These are phyloP conservation scores for Amanita thiersii DNA, from an alignment of 768 basidiomycete genomes.

Conservation along the genomic window DNA sequence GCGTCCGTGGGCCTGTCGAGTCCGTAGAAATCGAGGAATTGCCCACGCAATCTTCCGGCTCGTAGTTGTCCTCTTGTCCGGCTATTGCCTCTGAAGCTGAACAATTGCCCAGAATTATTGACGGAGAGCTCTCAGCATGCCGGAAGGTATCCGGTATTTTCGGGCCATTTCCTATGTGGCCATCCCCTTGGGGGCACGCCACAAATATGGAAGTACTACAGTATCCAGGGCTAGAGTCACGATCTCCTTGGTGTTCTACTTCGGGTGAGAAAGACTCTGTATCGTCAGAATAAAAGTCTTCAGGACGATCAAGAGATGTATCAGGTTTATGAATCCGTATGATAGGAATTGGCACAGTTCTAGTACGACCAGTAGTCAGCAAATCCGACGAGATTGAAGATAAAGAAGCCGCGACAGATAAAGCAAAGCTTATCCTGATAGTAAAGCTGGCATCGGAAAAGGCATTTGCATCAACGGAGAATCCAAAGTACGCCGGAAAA, in stretches of 20 bases:
- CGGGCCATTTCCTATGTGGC: too few relatives aligned
- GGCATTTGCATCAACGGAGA: constrained; percentile 13
- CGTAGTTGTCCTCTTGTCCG: not conserved
- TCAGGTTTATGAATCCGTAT: too few relatives aligned
- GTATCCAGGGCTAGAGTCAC: too few relatives aligned
- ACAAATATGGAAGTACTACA: too few relatives aligned
- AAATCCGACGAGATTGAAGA: not conserved
- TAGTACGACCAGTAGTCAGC: not conserved
- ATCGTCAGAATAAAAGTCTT: too few relatives aligned
- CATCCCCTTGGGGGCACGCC: too few relatives aligned
- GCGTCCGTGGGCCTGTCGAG: constrained; percentile 13
- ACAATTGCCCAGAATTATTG: constrained; percentile 2
- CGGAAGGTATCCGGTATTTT: too few relatives aligned
- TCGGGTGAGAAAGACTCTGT: too few relatives aligned
- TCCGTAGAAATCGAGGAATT: constrained; percentile 14
- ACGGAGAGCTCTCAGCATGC: constrained; percentile 3
- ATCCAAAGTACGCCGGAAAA: constrained; percentile 13
- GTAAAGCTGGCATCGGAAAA: constrained; percentile 2
- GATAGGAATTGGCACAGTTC: not conserved
- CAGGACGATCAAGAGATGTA: too few relatives aligned
- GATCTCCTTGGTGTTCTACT: too few relatives aligned
- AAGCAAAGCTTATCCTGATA: not conserved
- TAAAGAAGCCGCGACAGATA: not conserved
- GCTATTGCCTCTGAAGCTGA: not conserved
- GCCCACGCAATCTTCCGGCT: constrained; percentile 7